These are phyloP conservation scores for Alternaria gaisen DNA, from an alignment of 2,329 filamentous ascomycete species.

Conservation along the genomic window DNA sequence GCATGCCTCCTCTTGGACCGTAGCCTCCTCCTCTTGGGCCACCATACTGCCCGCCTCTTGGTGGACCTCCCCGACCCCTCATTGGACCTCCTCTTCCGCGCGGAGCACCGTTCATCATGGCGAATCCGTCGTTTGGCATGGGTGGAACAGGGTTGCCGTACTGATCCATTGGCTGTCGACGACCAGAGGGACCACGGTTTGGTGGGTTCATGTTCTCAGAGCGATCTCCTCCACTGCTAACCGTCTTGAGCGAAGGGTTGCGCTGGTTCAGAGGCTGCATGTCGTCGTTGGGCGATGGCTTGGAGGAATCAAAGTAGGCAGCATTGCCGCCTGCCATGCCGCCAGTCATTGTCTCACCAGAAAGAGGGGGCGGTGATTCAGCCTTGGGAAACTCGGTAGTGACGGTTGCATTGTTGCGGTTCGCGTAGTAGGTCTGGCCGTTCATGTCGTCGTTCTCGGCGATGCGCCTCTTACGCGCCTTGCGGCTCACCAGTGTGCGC, in stretches of 20 bases:
- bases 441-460: slow-evolving; percentile 97
- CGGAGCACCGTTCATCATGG: slow-evolving; percentile 47
- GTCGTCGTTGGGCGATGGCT: slow-evolving; percentile 71
- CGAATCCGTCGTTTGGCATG: slow-evolving; percentile 55
- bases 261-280: slow-evolving; percentile 73
- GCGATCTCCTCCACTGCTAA: slow-evolving; percentile 57
- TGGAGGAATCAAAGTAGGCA: slow-evolving; percentile 70
- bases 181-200: slow-evolving; percentile 49
- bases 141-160: slow-evolving; percentile 68
- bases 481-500: slow-evolving; percentile 86
- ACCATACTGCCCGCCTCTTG: slow-evolving; percentile 47
- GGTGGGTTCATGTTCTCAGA: slow-evolving; percentile 48
- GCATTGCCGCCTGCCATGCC: slow-evolving; percentile 65
- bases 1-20: slow-evolving; percentile 50
- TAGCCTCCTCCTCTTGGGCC: slow-evolving; percentile 49
- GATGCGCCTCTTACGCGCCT: slow-evolving; percentile 91
- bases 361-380: slow-evolving; percentile 63
- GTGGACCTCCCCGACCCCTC: slow-evolving; percentile 52
- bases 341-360: slow-evolving; percentile 63
- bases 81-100: slow-evolving; percentile 54
- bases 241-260: slow-evolving; percentile 68
- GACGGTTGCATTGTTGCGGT: slow-evolving; percentile 49
- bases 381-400: slow-evolving; percentile 57
- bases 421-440: slow-evolving; percentile 83
- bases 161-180: slow-evolving; percentile 63